phyloP scores from a whole-genome alignment of 495 filamentous ascomycete species.

The Xylaria nigripes region DNA sequence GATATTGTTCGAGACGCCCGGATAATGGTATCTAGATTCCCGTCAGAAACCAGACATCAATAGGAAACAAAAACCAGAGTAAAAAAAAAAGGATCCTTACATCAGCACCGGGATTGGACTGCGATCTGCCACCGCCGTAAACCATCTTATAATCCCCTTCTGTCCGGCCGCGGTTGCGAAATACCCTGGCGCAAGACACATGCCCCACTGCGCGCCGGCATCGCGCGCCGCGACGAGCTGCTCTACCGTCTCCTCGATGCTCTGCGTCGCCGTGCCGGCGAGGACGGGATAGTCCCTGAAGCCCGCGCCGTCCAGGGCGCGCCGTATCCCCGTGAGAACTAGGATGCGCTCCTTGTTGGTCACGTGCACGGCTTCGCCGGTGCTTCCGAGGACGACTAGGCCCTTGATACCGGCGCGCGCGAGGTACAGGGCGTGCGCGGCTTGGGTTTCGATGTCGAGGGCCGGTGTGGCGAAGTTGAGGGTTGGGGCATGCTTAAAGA shows the following conservation, averaged over 20 bases:
- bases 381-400: slow-evolving; percentile 58
- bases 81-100: slow-evolving; percentile 20
- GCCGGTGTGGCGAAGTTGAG: slow-evolving; percentile 19
- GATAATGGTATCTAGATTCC: slow-evolving; percentile 51
- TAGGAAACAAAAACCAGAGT: not conserved
- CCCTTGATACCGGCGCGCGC: slow-evolving; percentile 54
- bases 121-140: slow-evolving; percentile 41
- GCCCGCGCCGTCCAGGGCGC: slow-evolving; percentile 46
- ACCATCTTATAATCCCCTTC: slow-evolving; percentile 47
- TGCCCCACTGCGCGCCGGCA: slow-evolving; percentile 56
- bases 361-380: slow-evolving; percentile 62
- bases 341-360: slow-evolving; percentile 49
- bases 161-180: slow-evolving; percentile 44
- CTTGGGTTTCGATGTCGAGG: slow-evolving; percentile 49
- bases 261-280: slow-evolving; percentile 57
- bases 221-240: slow-evolving; percentile 47
- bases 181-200: slow-evolving; percentile 51
- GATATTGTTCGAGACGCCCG: slow-evolving; percentile 55
- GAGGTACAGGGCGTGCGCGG: slow-evolving; percentile 53
- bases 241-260: slow-evolving; percentile 54
- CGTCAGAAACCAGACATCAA: too few species aligned
- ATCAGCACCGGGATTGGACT: slow-evolving; percentile 50
- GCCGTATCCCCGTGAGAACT: slow-evolving; percentile 46
- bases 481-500: slow-evolving; percentile 29
- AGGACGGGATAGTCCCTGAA: slow-evolving; percentile 57